Percentiles rank a stretch among this genome's conserved stretches.
Evolutionary conservation across 2,329 filamentous ascomycete species (phyloP).

Genomic region (Geosmithia putterillii): DNA sequence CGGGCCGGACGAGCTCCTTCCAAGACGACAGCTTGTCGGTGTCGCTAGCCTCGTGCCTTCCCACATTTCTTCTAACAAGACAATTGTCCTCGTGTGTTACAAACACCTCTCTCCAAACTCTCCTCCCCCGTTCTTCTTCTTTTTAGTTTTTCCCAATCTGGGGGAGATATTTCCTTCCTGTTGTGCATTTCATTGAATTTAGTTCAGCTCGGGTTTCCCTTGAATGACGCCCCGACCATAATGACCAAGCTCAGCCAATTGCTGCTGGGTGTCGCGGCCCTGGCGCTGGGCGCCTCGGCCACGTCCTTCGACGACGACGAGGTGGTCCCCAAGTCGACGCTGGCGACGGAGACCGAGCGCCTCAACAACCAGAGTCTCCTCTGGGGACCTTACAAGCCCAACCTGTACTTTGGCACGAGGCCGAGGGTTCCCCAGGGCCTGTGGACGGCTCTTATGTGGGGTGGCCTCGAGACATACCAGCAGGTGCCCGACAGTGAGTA

Average conservation of each 20-base stretch:
- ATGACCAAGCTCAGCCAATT: slow-evolving; percentile 13
- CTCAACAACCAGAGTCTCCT: slow-evolving; percentile 72
- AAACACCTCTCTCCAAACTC: too few species aligned
- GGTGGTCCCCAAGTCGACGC: slow-evolving; percentile 25
- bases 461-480: slow-evolving; percentile 65
- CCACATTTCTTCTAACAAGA: too few species aligned
- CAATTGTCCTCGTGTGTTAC: too few species aligned
- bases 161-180: too few species aligned
- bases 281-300: slow-evolving; percentile 13
- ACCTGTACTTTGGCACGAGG: slow-evolving; percentile 85
- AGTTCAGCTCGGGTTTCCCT: too few species aligned
- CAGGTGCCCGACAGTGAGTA: slow-evolving; percentile 62
- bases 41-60: not conserved
- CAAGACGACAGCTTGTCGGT: not conserved
- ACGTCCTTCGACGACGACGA: slow-evolving; percentile 12
- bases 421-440: slow-evolving; percentile 73
- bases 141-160: too few species aligned
- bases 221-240: not conserved
- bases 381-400: slow-evolving; percentile 92
- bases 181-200: too few species aligned
- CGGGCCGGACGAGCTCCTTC: too few species aligned
- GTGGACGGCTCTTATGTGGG: slow-evolving; percentile 79
- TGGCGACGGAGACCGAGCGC: slow-evolving; percentile 29
- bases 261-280: slow-evolving; percentile 12
- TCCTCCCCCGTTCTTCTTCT: too few species aligned